Percentiles rank a stretch among this genome's conserved stretches.
phyloP scores from a whole-genome alignment of 192 early-diverging fungal species.

The Kickxella alabastrina region DNA sequence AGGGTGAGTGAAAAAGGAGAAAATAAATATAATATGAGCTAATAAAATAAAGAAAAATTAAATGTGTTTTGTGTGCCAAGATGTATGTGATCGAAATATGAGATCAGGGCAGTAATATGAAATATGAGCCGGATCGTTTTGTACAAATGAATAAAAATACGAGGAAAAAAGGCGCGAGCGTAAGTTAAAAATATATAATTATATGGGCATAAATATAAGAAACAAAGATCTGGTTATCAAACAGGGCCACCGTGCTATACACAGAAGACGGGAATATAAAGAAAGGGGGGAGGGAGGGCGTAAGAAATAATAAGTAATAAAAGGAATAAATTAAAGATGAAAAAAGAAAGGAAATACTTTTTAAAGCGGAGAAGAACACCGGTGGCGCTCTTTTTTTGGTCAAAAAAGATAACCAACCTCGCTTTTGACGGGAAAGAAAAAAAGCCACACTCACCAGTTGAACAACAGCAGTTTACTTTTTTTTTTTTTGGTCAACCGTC shows the following conservation, averaged over 20 bases:
- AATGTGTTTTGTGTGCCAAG: too few relatives aligned
- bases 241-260: too few relatives aligned
- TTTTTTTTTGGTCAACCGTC: too few relatives aligned
- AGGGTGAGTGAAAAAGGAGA: too few relatives aligned
- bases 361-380: neutral
- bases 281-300: neutral
- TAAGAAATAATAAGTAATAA: neutral
- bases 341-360: neutral
- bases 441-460: neutral
- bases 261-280: neutral
- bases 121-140: too few relatives aligned
- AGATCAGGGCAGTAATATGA: too few relatives aligned
- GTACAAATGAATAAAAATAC: constrained; percentile 1
- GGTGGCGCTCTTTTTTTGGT: neutral
- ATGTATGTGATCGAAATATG: too few relatives aligned
- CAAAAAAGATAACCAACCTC: neutral
- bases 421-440: neutral
- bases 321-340: neutral
- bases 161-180: neutral
- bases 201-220: neutral
- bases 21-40: neutral
- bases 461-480: neutral
- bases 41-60: neutral
- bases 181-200: neutral
- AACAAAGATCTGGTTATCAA: too few relatives aligned